Conservation (phyloP, 768 basidiomycete genomes). For the Filobasidium wieringae region DNA sequence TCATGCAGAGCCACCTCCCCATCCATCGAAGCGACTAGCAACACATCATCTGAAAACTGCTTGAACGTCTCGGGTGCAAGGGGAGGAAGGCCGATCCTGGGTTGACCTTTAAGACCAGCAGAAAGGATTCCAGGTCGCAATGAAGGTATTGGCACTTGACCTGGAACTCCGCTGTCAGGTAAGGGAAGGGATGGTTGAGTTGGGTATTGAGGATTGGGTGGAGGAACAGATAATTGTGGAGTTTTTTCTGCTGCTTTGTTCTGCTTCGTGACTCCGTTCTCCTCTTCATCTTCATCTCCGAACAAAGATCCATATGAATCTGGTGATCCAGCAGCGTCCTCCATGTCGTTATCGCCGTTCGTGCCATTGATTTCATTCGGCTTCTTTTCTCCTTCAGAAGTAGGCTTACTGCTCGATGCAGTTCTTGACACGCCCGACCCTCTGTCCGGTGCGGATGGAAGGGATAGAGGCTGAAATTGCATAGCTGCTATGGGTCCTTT, state of each 20-base stretch:
- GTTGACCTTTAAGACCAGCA: conserved; percentile 1
- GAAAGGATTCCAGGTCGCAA: neutral
- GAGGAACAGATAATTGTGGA: neutral
- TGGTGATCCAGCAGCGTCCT: conserved; percentile 53
- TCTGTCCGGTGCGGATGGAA: neutral
- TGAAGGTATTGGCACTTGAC: neutral
- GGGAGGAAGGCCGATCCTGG: conserved; percentile 42
- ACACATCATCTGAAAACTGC: conserved; percentile 62
- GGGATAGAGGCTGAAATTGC: conserved; percentile 53
- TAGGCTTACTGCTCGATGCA: neutral
- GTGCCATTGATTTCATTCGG: conserved; percentile 5
- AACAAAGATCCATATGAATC: conserved; percentile 79
- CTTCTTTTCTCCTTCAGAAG: conserved; percentile 7
- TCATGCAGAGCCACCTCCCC: conserved; percentile 91
- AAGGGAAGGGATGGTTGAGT: neutral
- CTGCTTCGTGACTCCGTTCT: conserved; percentile 43
- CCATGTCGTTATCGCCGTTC: conserved; percentile 1
- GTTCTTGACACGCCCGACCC: neutral
- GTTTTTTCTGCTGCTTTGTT: neutral
- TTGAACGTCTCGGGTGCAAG: conserved; percentile 53
- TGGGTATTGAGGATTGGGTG: neutral
- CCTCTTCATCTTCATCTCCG: conserved; percentile 63
- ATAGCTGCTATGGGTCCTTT: conserved; percentile 73
- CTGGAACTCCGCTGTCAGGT: neutral
- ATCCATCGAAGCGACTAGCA: conserved; percentile 82